Percentiles rank a stretch among this genome's conserved stretches.
These are phyloP conservation scores for Trichosporon faecale DNA, from an alignment of 1,284 basidiomycete species.

Conservation along the genomic window DNA sequence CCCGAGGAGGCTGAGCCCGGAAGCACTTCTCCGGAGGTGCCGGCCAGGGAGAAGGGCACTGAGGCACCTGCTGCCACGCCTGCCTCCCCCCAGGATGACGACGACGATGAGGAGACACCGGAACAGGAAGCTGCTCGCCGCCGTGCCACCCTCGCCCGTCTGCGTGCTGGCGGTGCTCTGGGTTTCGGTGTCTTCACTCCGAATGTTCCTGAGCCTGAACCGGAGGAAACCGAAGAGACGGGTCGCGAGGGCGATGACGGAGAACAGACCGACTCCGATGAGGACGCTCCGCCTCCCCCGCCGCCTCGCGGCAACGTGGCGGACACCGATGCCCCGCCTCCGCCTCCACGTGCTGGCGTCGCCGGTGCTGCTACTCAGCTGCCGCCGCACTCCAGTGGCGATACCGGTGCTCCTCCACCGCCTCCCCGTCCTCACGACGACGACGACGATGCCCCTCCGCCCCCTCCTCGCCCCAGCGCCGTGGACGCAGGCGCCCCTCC, in stretches of 20 bases:
- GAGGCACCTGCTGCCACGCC: background rate
- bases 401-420: conserved; percentile 5
- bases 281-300: conserved; percentile 29
- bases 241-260: conserved; percentile 22
- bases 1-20: conserved; percentile 1
- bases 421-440: conserved; percentile 7
- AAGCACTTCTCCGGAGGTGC: background rate
- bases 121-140: conserved; percentile 49
- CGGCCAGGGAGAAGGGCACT: conserved; percentile 11
- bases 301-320: conserved; percentile 20
- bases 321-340: conserved; percentile 20
- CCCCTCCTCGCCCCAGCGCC: background rate
- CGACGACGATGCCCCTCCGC: background rate
- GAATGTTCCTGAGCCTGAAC: conserved; percentile 5
- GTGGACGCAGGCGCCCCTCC: background rate
- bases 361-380: conserved; percentile 1
- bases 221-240: conserved; percentile 14
- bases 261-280: conserved; percentile 19
- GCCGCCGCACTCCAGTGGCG: background rate
- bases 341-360: conserved; percentile 10
- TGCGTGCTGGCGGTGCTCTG: conserved; percentile 48
- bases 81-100: background rate
- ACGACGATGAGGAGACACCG: conserved; percentile 40
- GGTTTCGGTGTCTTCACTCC: conserved; percentile 49
- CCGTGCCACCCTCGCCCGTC: conserved; percentile 46